These are phyloP conservation scores for Herpotrichia juniperi DNA, from an alignment of 2,329 filamentous ascomycete species.

Conservation along the genomic window DNA sequence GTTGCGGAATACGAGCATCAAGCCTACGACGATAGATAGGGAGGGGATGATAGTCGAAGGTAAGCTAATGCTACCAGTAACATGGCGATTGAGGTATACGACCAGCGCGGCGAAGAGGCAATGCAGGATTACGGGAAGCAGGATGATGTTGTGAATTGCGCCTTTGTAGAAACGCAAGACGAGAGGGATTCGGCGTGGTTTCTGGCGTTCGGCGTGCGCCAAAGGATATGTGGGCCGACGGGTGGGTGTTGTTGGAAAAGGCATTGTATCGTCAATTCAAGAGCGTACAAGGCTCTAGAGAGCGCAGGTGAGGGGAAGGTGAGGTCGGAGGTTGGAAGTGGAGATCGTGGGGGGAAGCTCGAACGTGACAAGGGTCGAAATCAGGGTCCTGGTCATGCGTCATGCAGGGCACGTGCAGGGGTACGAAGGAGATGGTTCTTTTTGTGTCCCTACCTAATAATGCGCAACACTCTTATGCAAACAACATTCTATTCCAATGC, in stretches of 20 bases:
- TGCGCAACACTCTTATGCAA: no score
- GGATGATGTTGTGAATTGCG: constrained; percentile 64
- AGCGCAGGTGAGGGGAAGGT: background rate
- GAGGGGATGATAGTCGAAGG: constrained; percentile 67
- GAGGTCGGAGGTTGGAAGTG: background rate
- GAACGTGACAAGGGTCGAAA: background rate
- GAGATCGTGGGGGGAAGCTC: constrained; percentile 1
- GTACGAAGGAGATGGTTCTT: no score
- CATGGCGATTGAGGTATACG: constrained; percentile 62
- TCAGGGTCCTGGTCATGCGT: constrained; percentile 1
- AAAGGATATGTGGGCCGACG: constrained; percentile 52
- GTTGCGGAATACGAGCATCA: constrained; percentile 72
- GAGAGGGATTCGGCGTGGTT: constrained; percentile 64
- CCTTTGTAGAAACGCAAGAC: constrained; percentile 70
- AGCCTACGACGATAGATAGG: constrained; percentile 68
- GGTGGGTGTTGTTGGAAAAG: constrained; percentile 10
- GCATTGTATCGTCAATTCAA: constrained; percentile 1
- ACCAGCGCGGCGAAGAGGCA: constrained; percentile 64
- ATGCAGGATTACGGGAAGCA: constrained; percentile 63
- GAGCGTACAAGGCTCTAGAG: background rate
- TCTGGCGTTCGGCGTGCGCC: constrained; percentile 52
- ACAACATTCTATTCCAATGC: no score
- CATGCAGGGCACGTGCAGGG: no score
- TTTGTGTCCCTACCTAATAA: no score
- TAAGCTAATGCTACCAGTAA: constrained; percentile 58